Evolutionary conservation across 306 rosid genomes (phyloP), one percentile per base, ranked within the genome.

Genomic region (Potentilla sterilis): DNA sequence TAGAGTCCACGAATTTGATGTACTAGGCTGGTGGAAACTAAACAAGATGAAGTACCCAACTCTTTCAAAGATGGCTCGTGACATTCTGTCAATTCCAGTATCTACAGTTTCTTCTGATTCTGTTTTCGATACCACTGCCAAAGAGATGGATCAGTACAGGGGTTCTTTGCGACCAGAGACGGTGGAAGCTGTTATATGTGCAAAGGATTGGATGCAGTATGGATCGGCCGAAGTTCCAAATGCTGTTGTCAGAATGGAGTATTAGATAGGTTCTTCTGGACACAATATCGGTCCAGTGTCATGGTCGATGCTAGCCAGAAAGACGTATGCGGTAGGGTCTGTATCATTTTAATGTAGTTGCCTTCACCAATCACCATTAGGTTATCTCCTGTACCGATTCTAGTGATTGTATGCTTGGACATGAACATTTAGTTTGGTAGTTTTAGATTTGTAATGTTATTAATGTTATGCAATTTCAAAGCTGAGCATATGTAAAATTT

Each of bases 51-150:
- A 92, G 82, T 95, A 90, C 79, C 98, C 98, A 4, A 95, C 93
- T 18, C 97, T 95, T 65, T 95, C 97, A 52, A 95, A 89, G 81
- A 95, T 95, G 97, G 97, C 97, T 58, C 88, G 97, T 3, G 98
- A 95, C 81, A 90, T 92, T 67, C 74, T 90, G 82, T 82, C 90
- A 34, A 82, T 92, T 75, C 93, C 96, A 0, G 97, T 90, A 57
- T 89, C 90, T 18, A 86, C 88, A 43, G 83, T 89, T 68, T 79
- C 90, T 77, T 19, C 90, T 0, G 97, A 90, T 1, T 83, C 87
- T 14, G 85, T 90, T 4, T 95, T 95, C 65, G 86, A 86, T 32
- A 75, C 83, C 59, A 70, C 75, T 38, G 79, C 62, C 55, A 92
- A 89, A 75, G 89, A 89, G 88, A 87, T 95, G 97, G 98, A 89